These are phyloP conservation scores for Pythium apleroticum DNA, from an alignment of 352 stramenopile genomes.

Conservation along the genomic window DNA sequence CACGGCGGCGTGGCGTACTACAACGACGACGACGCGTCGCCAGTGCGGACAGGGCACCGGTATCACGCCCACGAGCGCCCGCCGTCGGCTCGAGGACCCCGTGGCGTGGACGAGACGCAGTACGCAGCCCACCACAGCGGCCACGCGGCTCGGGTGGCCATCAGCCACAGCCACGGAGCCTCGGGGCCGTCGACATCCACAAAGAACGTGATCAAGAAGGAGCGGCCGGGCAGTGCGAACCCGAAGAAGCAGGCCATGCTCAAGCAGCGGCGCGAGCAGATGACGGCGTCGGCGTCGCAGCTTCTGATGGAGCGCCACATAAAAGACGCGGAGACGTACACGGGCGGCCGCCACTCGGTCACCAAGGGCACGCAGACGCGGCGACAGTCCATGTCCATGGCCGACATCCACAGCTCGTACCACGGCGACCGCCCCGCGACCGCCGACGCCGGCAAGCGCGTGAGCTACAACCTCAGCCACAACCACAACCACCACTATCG, in stretches of 20 bases:
- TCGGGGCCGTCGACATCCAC: constrained; percentile 22
- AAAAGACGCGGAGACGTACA: constrained; percentile 11
- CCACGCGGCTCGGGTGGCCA: not conserved
- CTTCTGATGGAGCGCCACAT: constrained; percentile 19
- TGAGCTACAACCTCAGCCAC: constrained; percentile 1
- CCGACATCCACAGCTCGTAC: constrained; percentile 33
- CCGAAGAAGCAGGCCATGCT: constrained; percentile 64
- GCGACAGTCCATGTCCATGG: constrained; percentile 36
- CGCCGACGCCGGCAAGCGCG: constrained; percentile 16
- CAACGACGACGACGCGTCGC: not conserved
- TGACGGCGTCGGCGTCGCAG: constrained; percentile 17
- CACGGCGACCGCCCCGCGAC: constrained; percentile 25
- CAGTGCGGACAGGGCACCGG: not conserved
- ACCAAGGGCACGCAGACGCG: constrained; percentile 29
- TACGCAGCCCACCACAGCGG: not conserved
- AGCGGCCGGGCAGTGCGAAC: constrained; percentile 62
- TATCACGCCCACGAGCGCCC: constrained; percentile 13
- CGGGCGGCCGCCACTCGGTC: constrained; percentile 21
- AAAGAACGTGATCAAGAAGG: constrained; percentile 40
- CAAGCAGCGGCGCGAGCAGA: constrained; percentile 56
- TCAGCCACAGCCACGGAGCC: not conserved
- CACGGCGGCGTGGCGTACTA: constrained; percentile 4
- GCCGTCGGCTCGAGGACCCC: constrained; percentile 1
- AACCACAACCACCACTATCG: not conserved
- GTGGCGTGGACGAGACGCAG: not conserved